These are phyloP conservation scores for Ophiosphaerella korrae DNA, from an alignment of 2,329 filamentous ascomycete species.

Conservation along the genomic window DNA sequence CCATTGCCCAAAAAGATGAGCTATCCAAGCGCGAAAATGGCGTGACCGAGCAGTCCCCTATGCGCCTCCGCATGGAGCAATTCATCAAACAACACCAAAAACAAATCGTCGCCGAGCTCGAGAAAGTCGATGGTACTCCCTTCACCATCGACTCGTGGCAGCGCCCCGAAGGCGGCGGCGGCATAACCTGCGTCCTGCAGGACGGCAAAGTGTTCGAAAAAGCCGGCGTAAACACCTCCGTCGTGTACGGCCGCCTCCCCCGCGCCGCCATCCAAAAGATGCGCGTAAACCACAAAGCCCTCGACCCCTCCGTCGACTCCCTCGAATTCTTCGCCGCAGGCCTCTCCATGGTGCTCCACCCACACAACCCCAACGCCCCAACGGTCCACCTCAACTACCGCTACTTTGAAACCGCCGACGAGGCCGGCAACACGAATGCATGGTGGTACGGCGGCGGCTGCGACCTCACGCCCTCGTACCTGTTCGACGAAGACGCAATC, in stretches of 20 bases:
- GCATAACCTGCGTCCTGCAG: slow-evolving; percentile 92
- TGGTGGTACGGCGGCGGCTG: slow-evolving; percentile 99
- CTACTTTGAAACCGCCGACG: slow-evolving; percentile 94
- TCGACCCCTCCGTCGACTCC: slow-evolving; percentile 77
- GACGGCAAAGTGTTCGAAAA: slow-evolving; percentile 98
- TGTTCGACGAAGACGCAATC: slow-evolving; percentile 95
- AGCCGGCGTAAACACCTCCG: slow-evolving; percentile 90
- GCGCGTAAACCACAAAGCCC: slow-evolving; percentile 91
- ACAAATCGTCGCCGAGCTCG: slow-evolving; percentile 81
- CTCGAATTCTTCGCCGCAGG: slow-evolving; percentile 96
- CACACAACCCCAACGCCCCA: slow-evolving; percentile 92
- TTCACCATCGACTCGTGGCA: slow-evolving; percentile 89
- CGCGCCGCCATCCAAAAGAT: slow-evolving; percentile 80
- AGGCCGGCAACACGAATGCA: slow-evolving; percentile 77
- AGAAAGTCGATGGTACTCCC: slow-evolving; percentile 79
- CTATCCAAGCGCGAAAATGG: slow-evolving; percentile 78
- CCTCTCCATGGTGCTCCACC: slow-evolving; percentile 90
- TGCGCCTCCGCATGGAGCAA: slow-evolving; percentile 97
- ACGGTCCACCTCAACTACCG: slow-evolving; percentile 98
- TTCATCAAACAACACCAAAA: slow-evolving; percentile 93
- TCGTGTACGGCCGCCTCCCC: slow-evolving; percentile 91
- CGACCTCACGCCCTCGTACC: slow-evolving; percentile 88
- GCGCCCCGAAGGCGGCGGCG: slow-evolving; percentile 85
- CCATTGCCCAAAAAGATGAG: slow-evolving; percentile 84
- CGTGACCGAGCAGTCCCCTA: slow-evolving; percentile 79